Evolutionary conservation across 768 basidiomycete species (phyloP).

Genomic region (Podaxis pistillaris): DNA sequence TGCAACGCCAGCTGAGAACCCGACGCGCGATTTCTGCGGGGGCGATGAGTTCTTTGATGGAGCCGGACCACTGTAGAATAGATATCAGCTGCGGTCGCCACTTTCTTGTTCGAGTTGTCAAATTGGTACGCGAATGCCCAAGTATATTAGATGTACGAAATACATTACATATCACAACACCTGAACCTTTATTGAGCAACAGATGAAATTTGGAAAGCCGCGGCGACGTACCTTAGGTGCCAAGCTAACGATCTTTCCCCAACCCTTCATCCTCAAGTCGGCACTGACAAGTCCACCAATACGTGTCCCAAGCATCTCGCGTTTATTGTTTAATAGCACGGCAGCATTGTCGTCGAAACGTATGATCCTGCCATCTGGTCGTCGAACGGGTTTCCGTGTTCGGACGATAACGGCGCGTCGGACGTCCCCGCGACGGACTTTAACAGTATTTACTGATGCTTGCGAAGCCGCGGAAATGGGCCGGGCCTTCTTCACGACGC

Average conservation of each 20-base stretch:
- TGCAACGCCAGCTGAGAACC: background rate
- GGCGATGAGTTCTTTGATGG: background rate
- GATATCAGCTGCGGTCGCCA: background rate
- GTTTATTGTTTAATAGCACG: constrained; percentile 92
- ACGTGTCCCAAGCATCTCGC: constrained; percentile 92
- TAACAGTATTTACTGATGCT: constrained; percentile 75
- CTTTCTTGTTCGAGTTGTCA: background rate
- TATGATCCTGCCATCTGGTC: constrained; percentile 86
- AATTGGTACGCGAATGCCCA: background rate
- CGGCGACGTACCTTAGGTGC: constrained; percentile 77
- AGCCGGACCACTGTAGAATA: background rate
- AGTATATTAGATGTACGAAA: constrained; percentile 7
- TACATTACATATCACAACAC: constrained; percentile 18
- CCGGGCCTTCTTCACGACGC: constrained; percentile 89
- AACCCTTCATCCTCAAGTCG: constrained; percentile 86
- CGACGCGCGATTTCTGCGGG: background rate
- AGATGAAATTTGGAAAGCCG: background rate
- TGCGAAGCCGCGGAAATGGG: constrained; percentile 69
- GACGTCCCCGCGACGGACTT: constrained; percentile 91
- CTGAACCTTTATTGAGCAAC: constrained; percentile 6
- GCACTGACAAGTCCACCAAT: constrained; percentile 93
- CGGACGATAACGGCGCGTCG: constrained; percentile 95
- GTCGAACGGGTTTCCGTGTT: constrained; percentile 79
- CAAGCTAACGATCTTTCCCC: constrained; percentile 91
- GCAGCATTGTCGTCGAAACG: constrained; percentile 97